These are phyloP conservation scores for Malus sylvestris DNA, from an alignment of 306 rosid species.

Conservation along the genomic window DNA sequence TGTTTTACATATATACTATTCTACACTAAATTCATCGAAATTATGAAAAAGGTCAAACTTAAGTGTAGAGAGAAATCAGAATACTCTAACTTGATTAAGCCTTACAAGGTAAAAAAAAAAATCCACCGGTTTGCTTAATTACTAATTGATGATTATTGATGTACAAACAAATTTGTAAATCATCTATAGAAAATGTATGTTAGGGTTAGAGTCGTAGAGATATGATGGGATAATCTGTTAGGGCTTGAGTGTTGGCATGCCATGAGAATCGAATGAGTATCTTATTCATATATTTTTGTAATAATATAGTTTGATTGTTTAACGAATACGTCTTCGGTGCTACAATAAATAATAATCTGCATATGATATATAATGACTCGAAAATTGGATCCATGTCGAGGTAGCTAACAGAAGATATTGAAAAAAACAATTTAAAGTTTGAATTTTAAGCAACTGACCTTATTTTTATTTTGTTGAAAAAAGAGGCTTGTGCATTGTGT, in stretches of 20 bases:
- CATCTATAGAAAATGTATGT: background rate
- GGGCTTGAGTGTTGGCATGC: background rate
- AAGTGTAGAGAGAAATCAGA: background rate
- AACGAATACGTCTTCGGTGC: background rate
- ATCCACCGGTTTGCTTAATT: background rate
- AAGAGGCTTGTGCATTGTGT: background rate
- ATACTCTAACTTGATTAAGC: background rate
- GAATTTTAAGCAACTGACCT: background rate
- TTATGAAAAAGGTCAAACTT: background rate
- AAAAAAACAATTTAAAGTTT: background rate
- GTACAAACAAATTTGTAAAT: background rate
- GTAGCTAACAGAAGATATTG: background rate
- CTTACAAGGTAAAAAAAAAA: background rate
- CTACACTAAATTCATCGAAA: no score
- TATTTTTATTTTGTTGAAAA: background rate
- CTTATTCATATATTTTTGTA: background rate
- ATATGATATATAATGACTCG: background rate
- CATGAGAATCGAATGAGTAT: constrained; percentile 1
- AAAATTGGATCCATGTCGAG: constrained; percentile 7
- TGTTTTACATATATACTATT: no score
- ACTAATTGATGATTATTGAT: background rate
- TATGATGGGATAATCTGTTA: background rate
- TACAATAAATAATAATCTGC: background rate
- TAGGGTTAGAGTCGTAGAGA: background rate
- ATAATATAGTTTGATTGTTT: background rate